phyloP scores from a whole-genome alignment of 2,329 filamentous ascomycete species.

The Nemania sp. region DNA sequence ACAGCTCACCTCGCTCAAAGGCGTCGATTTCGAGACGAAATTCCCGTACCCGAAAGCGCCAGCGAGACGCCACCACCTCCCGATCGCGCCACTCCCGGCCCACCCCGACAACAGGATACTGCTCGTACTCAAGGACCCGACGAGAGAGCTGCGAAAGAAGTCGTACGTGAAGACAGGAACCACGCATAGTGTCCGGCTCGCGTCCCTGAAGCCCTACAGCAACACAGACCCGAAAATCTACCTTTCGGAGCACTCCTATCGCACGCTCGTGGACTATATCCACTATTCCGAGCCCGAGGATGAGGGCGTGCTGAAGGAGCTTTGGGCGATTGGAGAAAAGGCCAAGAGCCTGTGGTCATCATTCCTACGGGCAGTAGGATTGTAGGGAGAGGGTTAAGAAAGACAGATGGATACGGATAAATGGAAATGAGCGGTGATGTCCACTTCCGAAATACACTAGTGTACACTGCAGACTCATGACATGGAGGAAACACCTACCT shows the following conservation, averaged over 20 bases:
- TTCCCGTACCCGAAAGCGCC: background rate
- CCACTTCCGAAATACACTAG: no score
- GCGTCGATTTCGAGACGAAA: conserved; percentile 11
- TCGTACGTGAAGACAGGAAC: conserved; percentile 18
- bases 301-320: background rate
- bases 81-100: conserved; percentile 14
- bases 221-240: conserved; percentile 8
- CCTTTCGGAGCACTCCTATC: conserved; percentile 19
- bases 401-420: no score
- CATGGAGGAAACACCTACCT: no score
- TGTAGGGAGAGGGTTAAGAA: no score
- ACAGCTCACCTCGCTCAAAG: conserved; percentile 24
- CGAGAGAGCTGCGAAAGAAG: conserved; percentile 8
- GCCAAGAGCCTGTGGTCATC: no score
- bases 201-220: conserved; percentile 12
- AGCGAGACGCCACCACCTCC: conserved; percentile 15
- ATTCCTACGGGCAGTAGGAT: no score
- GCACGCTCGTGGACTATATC: conserved; percentile 5
- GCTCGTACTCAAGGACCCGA: background rate
- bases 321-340: no score
- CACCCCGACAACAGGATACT: conserved; percentile 22
- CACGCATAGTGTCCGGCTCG: background rate
- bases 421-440: no score
- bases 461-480: no score
- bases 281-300: background rate